Evolutionary conservation across 2,329 filamentous ascomycete species (phyloP).

Genomic region (Eutypa lata): DNA sequence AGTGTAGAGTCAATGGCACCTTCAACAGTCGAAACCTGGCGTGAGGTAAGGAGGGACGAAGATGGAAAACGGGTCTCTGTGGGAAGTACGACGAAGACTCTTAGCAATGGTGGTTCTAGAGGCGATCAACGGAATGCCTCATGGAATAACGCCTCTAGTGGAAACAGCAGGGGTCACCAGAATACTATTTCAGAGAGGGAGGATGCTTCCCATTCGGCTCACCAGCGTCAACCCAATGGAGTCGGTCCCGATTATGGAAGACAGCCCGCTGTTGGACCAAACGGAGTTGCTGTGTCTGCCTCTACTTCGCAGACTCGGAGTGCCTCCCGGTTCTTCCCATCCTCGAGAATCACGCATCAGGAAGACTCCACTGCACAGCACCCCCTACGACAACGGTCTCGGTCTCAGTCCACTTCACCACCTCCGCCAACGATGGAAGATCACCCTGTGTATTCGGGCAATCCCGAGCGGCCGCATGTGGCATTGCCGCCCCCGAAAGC

Average conservation of each 20-base stretch:
- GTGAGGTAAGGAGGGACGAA: constrained; percentile 33
- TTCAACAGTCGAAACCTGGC: constrained; percentile 51
- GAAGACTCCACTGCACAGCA: constrained; percentile 28
- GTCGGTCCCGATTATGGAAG: constrained; percentile 13
- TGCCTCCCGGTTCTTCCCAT: constrained; percentile 61
- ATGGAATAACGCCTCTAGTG: not conserved
- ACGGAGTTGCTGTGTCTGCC: constrained; percentile 14
- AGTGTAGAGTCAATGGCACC: constrained; percentile 42
- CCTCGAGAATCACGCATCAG: constrained; percentile 43
- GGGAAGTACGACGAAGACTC: constrained; percentile 7
- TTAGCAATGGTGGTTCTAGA: not conserved
- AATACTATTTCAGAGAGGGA: not conserved
- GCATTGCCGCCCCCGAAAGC: constrained; percentile 68
- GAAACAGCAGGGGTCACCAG: not conserved
- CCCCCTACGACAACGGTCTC: constrained; percentile 30
- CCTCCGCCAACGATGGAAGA: constrained; percentile 68
- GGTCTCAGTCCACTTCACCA: constrained; percentile 61
- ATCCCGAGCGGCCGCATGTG: constrained; percentile 63
- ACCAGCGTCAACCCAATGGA: constrained; percentile 18
- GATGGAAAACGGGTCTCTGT: constrained; percentile 29
- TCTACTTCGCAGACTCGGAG: constrained; percentile 41
- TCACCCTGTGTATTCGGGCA: constrained; percentile 71
- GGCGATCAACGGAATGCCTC: not conserved
- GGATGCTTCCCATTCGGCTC: constrained; percentile 19
- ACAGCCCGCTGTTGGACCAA: constrained; percentile 7